Conservation (phyloP, 176 grass and related monocot genomes). For the Ensete ventricosum region DNA sequence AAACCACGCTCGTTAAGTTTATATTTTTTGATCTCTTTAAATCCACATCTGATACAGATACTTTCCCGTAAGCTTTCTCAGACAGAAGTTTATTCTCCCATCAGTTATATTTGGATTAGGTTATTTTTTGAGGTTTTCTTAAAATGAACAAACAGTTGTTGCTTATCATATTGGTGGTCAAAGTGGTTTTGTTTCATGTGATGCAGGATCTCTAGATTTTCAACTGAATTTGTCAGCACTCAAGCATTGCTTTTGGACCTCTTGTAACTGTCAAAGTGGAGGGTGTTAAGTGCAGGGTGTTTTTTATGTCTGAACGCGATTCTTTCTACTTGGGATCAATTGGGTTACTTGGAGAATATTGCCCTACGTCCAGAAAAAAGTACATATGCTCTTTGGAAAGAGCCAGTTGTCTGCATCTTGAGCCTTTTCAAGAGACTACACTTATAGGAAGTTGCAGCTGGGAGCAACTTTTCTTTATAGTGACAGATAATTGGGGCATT, state of each 20-base stretch:
- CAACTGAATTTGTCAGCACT: background rate
- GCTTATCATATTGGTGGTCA: background rate
- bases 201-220: background rate
- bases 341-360: conserved; percentile 37
- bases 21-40: no score
- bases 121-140: background rate
- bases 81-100: background rate
- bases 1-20: no score
- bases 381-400: conserved; percentile 18
- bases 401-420: background rate
- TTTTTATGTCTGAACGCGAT: conserved; percentile 35
- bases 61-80: no score
- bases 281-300: conserved; percentile 17
- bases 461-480: background rate
- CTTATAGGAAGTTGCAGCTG: background rate
- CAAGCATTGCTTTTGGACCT: background rate
- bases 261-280: conserved; percentile 19
- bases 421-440: background rate
- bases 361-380: conserved; percentile 29
- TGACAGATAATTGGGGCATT: background rate
- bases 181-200: background rate
- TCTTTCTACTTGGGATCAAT: conserved; percentile 33
- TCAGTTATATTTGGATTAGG: background rate
- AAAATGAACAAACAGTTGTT: background rate
- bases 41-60: no score